phyloP scores from a whole-genome alignment of 306 rosid species.

The Quercus agrifolia region DNA sequence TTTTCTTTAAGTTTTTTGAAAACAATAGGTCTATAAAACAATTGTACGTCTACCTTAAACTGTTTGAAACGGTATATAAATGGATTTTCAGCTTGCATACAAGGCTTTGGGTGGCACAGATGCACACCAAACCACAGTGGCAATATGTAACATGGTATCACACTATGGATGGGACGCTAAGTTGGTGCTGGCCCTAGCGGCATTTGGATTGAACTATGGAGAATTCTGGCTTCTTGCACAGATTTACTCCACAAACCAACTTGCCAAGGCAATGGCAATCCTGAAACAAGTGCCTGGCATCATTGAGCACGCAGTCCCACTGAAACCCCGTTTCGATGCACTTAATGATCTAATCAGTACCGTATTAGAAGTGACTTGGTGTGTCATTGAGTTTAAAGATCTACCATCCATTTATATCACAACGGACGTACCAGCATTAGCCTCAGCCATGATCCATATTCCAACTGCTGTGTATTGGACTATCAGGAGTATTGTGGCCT shows the following conservation, averaged over 20 bases:
- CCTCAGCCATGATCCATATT: slow-evolving; percentile 27
- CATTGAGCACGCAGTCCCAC: slow-evolving; percentile 29
- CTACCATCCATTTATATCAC: slow-evolving; percentile 36
- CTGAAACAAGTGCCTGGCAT: slow-evolving; percentile 45
- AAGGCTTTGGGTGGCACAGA: slow-evolving; percentile 39
- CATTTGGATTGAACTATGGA: slow-evolving; percentile 39
- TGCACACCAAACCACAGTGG: slow-evolving; percentile 39
- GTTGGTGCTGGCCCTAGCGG: slow-evolving; percentile 44
- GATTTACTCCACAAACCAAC: slow-evolving; percentile 34
- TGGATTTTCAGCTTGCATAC: neutral
- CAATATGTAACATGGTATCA: slow-evolving; percentile 42
- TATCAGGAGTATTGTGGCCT: slow-evolving; percentile 36
- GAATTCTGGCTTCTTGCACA: slow-evolving; percentile 52
- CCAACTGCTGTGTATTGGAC: slow-evolving; percentile 48
- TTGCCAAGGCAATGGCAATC: slow-evolving; percentile 49
- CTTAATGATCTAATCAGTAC: slow-evolving; percentile 39
- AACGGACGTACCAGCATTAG: neutral
- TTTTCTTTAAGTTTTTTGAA: too few species aligned
- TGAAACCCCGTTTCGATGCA: slow-evolving; percentile 43
- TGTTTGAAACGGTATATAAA: too few species aligned
- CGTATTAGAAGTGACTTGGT: slow-evolving; percentile 39
- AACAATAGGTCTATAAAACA: too few species aligned
- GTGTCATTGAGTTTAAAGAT: slow-evolving; percentile 37
- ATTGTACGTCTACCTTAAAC: too few species aligned
- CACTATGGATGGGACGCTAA: slow-evolving; percentile 47